A percentile compares a stretch with the other conserved stretches of the same genome.
These are phyloP conservation scores for Blastocystis sp. DNA, from an alignment of 352 stramenopile genomes.

Conservation along the genomic window DNA sequence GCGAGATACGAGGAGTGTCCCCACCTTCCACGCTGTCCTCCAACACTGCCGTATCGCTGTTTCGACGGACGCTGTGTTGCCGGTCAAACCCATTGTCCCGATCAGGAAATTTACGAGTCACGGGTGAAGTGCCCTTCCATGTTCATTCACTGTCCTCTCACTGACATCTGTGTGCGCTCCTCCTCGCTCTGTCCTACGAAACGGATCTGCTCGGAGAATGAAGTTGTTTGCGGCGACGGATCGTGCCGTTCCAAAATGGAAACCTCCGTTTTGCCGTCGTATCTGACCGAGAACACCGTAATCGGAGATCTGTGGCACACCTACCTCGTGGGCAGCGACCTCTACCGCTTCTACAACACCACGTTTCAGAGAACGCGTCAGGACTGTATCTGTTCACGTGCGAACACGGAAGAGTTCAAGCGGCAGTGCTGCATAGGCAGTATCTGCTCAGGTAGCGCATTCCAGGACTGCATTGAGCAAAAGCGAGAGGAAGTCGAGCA, in stretches of 20 bases:
- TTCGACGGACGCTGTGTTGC: constrained; percentile 24
- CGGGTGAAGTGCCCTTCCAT: not conserved
- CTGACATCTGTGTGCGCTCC: not conserved
- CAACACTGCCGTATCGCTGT: not conserved
- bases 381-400: not conserved
- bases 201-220: not conserved
- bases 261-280: not conserved
- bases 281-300: not conserved
- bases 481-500: not conserved
- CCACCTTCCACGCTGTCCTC: not conserved
- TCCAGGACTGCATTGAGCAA: not conserved
- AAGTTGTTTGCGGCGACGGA: not conserved
- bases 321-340: not conserved
- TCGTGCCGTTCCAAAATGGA: not conserved
- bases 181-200: not conserved
- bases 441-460: not conserved
- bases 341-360: not conserved
- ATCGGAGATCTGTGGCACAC: constrained; percentile 15
- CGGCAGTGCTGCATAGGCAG: not conserved
- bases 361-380: not conserved
- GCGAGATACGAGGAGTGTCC: not conserved
- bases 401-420: not conserved
- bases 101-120: not conserved
- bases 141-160: not conserved
- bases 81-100: not conserved